Conservation (phyloP, 139 green algal species). For the Pedinophyceae sp. region DNA sequence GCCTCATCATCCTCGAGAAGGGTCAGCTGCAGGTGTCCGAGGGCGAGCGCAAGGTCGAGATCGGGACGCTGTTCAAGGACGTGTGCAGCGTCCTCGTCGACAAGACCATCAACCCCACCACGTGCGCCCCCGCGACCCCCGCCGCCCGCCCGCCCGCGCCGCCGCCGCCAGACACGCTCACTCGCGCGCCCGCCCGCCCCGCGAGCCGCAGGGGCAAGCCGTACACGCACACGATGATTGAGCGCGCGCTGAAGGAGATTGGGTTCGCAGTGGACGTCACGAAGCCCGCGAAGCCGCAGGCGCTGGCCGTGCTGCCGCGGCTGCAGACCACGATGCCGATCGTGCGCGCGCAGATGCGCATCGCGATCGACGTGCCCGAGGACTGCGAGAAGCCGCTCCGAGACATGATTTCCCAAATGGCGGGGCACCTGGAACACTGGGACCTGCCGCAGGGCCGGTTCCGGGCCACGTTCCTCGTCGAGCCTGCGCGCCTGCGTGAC, state of each 20-base stretch:
- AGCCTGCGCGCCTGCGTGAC: conserved; percentile 75
- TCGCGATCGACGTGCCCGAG: conserved; percentile 41
- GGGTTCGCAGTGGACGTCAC: conserved; percentile 89
- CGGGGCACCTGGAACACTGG: conserved; percentile 32
- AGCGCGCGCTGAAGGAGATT: conserved; percentile 76
- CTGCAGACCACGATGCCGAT: conserved; percentile 6
- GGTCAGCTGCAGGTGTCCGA: conserved; percentile 92
- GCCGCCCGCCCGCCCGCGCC: too few relatives aligned
- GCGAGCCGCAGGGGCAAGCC: conserved; percentile 66
- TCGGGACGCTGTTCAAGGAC: conserved; percentile 74
- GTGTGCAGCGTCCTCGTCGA: conserved; percentile 57
- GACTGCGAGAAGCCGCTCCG: not conserved
- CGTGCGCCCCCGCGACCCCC: too few relatives aligned
- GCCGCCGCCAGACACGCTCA: too few relatives aligned
- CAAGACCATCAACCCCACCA: conserved; percentile 89
- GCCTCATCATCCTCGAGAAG: conserved; percentile 66
- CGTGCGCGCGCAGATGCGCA: not conserved
- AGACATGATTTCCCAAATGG: not conserved
- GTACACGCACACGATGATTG: conserved; percentile 86
- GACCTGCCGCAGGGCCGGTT: conserved; percentile 56
- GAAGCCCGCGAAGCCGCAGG: conserved; percentile 85
- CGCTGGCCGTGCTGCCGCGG: conserved; percentile 20
- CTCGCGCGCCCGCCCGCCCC: too few relatives aligned
- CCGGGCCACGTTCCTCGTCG: too few relatives aligned
- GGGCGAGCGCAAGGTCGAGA: conserved; percentile 78